Evolutionary conservation across 352 stramenopile genomes (phyloP).

Genomic region (Elongisporangium prolatum): DNA sequence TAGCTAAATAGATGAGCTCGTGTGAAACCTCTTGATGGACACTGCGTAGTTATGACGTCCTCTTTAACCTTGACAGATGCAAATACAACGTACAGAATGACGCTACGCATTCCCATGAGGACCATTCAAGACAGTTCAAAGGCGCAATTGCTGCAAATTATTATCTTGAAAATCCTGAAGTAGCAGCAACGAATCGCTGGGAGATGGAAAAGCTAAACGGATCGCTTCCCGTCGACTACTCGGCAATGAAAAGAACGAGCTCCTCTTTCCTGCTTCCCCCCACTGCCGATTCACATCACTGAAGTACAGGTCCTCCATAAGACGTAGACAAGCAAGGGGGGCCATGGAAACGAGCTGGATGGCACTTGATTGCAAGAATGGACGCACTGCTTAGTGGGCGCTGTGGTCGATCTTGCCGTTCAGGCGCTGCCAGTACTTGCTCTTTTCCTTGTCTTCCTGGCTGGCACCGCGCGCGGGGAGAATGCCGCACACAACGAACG

Average conservation of each 20-base stretch:
- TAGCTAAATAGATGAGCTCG: slow-evolving; percentile 3
- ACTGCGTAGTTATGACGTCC: background rate
- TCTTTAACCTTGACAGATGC: background rate
- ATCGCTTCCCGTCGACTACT: background rate
- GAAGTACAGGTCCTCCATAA: background rate
- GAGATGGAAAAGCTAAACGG: background rate
- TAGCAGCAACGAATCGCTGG: background rate
- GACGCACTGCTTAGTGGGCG: slow-evolving; percentile 51
- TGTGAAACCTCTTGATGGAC: background rate
- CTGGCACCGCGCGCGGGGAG: slow-evolving; percentile 72
- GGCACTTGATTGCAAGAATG: background rate
- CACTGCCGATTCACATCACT: background rate
- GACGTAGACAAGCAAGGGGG: background rate
- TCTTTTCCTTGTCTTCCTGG: slow-evolving; percentile 81
- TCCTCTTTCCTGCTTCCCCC: background rate
- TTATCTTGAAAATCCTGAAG: background rate
- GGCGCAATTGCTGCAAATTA: background rate
- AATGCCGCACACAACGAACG: slow-evolving; percentile 79
- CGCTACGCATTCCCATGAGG: background rate
- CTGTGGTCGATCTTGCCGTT: slow-evolving; percentile 83
- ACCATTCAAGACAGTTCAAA: background rate
- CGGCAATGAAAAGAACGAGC: background rate
- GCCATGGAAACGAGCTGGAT: background rate
- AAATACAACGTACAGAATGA: background rate
- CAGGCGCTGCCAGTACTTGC: slow-evolving; percentile 82